phyloP scores from a whole-genome alignment of 129 eudicot species.

The Artemisia annua region DNA sequence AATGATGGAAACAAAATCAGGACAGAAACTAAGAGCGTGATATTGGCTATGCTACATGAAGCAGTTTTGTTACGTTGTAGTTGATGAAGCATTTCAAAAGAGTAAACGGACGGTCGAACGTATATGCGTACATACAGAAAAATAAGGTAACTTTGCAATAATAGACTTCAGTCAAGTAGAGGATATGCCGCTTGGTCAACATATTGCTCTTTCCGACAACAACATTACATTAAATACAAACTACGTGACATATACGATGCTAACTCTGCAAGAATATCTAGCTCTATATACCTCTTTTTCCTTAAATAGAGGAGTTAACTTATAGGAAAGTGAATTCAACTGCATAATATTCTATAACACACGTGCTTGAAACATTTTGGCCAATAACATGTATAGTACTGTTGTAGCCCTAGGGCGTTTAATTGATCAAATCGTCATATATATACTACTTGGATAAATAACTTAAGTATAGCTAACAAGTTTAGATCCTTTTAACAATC shows the following conservation, averaged over 20 bases:
- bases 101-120: background rate
- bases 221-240: constrained; percentile 8
- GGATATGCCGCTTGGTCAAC: background rate
- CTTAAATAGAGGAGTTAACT: background rate
- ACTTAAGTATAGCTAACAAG: background rate
- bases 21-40: too few species aligned
- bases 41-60: too few species aligned
- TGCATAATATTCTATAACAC: background rate
- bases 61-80: background rate
- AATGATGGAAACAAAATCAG: too few species aligned
- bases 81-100: background rate
- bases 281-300: background rate
- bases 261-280: background rate
- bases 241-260: background rate
- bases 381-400: too few species aligned
- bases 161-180: background rate
- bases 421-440: too few species aligned
- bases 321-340: constrained; percentile 12
- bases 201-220: constrained; percentile 12
- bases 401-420: too few species aligned
- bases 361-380: background rate
- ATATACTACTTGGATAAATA: background rate
- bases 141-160: background rate
- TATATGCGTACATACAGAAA: background rate
- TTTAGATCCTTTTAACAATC: background rate